Evolutionary conservation across 2,329 filamentous ascomycete genomes (phyloP), one percentile per base, ranked within the genome.

Genomic region (Penicillium sp.): DNA sequence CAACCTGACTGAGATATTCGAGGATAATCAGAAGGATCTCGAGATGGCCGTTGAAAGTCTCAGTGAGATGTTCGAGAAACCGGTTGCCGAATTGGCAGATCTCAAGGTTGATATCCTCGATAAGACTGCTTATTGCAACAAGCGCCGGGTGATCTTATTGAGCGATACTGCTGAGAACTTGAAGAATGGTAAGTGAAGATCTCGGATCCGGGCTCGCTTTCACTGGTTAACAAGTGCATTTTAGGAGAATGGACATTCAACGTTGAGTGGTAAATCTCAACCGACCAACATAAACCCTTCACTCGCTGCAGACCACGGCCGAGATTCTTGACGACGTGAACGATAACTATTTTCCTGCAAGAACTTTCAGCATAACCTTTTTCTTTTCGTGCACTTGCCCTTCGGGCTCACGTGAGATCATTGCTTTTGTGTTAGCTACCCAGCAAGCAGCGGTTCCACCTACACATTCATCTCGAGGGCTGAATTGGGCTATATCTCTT

Each of bases 61-160:
- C 61, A 96, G 91, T n/a, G 92, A 96, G 74, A 96, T 99, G 91
- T 99, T 99, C 63, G 94, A 99, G 81, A 97, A 96, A 78, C 91
- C 92, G 0, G 90, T 93, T n/a, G 78, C 85, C 38, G 91, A 97
- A 66, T 79, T 99, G 16, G 84, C 90, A 4, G 84, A 88, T 42
- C 80, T 97, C 56, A 97, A 97, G 78, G 91, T 96, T 7, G 93
- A 97, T 61, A 99, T 99, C 69, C 90, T 99, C 85, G 93, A 99
- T 74, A 97, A 97, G 81, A 99, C 93, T 4, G 85, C 91, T 0
- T 99, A 99, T 73, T 99, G 95, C 78, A 96, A 90, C 73, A 93
- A 94, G 74, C 84, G 94, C 50, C 84, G 94, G 41, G 82, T 97
- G 23, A 97, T 97, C 60, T 73, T 99, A 9, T 80, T 99, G 18